Evolutionary conservation across 2,329 filamentous ascomycete species (phyloP).

Genomic region (Neofusicoccum umdonicola): DNA sequence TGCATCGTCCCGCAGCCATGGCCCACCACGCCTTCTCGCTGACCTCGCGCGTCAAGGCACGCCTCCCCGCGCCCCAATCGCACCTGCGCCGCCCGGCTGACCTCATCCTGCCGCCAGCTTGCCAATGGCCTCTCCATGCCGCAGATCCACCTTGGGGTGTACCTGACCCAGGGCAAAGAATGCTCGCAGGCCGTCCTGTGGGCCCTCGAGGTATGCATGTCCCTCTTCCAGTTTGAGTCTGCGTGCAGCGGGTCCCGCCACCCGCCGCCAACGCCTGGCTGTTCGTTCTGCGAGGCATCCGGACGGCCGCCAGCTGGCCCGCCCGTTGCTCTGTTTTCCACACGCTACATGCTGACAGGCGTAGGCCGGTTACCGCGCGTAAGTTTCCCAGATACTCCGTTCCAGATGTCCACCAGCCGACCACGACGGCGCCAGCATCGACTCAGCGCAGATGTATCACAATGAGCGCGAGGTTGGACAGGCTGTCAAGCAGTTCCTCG

Average conservation of each 20-base stretch:
- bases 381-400: slow-evolving; percentile 21
- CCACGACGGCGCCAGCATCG: slow-evolving; percentile 40
- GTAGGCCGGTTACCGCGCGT: slow-evolving; percentile 48
- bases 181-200: slow-evolving; percentile 57
- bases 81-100: slow-evolving; percentile 24
- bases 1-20: slow-evolving; percentile 1
- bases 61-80: slow-evolving; percentile 17
- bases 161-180: slow-evolving; percentile 65
- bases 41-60: slow-evolving; percentile 42
- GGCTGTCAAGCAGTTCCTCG: slow-evolving; percentile 61
- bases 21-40: slow-evolving; percentile 36
- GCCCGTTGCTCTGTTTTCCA: too few relatives aligned
- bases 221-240: not conserved
- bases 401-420: not conserved
- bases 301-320: not conserved
- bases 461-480: slow-evolving; percentile 71
- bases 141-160: slow-evolving; percentile 71
- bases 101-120: slow-evolving; percentile 35
- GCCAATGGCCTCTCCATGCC: slow-evolving; percentile 67
- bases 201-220: slow-evolving; percentile 48
- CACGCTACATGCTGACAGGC: slow-evolving; percentile 22
- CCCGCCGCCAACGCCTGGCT: too few relatives aligned
- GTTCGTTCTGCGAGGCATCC: too few relatives aligned
- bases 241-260: not conserved
- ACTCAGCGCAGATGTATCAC: slow-evolving; percentile 63